Evolutionary conservation across 805 yeast genomes (phyloP), one percentile per base, ranked within the genome.

Genomic region (Huiozyma sinensis): DNA sequence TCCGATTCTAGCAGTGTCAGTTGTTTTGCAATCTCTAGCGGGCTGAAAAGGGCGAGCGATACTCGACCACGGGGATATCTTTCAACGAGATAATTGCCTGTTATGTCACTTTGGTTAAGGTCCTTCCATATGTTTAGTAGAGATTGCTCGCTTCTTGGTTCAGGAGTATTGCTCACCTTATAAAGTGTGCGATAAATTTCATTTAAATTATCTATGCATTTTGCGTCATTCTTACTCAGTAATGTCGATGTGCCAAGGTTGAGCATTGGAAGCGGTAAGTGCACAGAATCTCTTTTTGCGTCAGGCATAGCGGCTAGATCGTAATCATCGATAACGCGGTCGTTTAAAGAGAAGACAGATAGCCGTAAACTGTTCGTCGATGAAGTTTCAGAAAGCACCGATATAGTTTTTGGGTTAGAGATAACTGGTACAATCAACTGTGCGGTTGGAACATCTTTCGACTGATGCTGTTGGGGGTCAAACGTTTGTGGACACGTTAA

Each of bases 11-110:
- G 74, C 13, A 82, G 63, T 0, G 92, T 83, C 39, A 84, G 64
- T 51, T 83, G 92, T 55, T 82, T 83, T 2, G 92, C 89, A 27
- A 82, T 66, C 53, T 83, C 92, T 51, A 82, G 65, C 0, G 87
- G 80, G 57, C 81, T 82, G 51, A 79, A 69, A 47, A 80, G 69
- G 6, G 57, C 51, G 6, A 63, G 29, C 36, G 52, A 51, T 30
- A 55, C 34, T 17, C 50, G 52, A 28, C 47, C 45, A 50, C 35
- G 50, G 44, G 30, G 47, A 52, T 24, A 53, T 41, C n/a, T 44
- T 30, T 37, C 44, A 43, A 11, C 33, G 27, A 13, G 50, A 35
- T 6, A 13, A 28, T 39, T 8, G 9, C 10, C 6, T 1, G 39
- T 6, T 4, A 36, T 35, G 6, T 39, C 28, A 2, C 34, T 38